Base-by-base conservation (phyloP, 1,284 basidiomycete species). In the Coriolopsis trogii region DNA sequence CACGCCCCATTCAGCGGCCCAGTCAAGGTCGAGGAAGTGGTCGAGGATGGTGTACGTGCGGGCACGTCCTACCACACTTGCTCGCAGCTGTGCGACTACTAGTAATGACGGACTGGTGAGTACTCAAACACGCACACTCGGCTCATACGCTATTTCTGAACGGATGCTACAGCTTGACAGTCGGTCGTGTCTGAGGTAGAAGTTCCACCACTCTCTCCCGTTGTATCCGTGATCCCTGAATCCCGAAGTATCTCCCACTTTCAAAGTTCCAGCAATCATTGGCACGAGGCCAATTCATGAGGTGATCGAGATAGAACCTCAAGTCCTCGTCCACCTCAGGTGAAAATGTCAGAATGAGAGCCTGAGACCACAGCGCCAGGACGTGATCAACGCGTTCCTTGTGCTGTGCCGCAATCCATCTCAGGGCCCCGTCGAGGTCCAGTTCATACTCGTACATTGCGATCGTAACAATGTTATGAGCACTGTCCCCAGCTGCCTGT, bases 401-500 rank as follows among this genome's bases (percentile, higher is more conserved):
- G 48, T 64, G 59, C 18, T 60, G 51, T 6, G 45, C 31, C 4
- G 48, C 37, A 7, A 63, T 39, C 58, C 62, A 64, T 4, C 44
- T 23, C 21, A 67, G 30, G 2, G 63, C 60, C 7, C 46, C 56
- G 16, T 62, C 44, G 9, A 67, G 26, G 28, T 62, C 54, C 9
- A 53, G 13, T 7, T 56, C 55, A 8, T 63, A 54, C 24, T 65
- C 44, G 9, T 45, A 41, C 69, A 70, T 70, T 23, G 66, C 62
- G 37, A 70, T 58, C n/a, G 61, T 55, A 46, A 73, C 46, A 58
- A 73, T 61, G 57, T 73, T 73, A 61, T 72, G 68, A 7, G 48
- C 61, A 39, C 65, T 55, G 43, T 66, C 67, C 2, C 66, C 70
- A 13, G 64, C 59, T 8, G 68, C 58, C 49, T 73, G 67, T 41